phyloP scores from a whole-genome alignment of 768 basidiomycete species.

The Nevesoporus exiguus region DNA sequence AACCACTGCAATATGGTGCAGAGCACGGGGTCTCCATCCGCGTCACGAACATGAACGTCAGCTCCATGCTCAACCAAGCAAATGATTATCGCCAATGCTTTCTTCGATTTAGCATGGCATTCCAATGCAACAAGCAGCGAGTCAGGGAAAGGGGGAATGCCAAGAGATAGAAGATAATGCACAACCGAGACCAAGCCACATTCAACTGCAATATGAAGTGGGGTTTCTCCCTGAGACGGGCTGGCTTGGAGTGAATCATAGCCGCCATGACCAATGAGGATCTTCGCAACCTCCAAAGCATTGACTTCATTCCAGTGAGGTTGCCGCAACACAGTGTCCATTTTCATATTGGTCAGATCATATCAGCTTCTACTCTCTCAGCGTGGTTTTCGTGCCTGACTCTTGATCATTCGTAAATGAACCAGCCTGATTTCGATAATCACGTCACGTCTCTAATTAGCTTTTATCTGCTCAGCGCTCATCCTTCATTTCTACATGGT shows the following conservation, averaged over 20 bases:
- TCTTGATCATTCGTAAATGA: not conserved
- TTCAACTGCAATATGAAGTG: not conserved
- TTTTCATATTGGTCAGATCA: conserved; percentile 19
- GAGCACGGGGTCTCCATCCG: too few species aligned
- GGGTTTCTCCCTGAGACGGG: not conserved
- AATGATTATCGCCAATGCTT: too few species aligned
- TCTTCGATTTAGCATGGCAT: too few species aligned
- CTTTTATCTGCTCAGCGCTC: conserved; percentile 41
- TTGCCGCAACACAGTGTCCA: too few species aligned
- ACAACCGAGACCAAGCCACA: not conserved
- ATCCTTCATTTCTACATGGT: conserved; percentile 76
- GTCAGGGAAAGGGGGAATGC: too few species aligned
- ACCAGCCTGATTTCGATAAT: conserved; percentile 33
- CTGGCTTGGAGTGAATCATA: not conserved
- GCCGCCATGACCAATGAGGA: not conserved
- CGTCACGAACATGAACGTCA: too few species aligned
- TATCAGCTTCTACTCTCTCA: conserved; percentile 13
- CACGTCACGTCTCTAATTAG: conserved; percentile 19
- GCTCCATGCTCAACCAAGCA: too few species aligned
- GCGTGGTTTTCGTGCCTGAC: not conserved
- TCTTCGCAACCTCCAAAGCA: not conserved
- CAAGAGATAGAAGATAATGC: too few species aligned
- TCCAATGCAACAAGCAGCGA: too few species aligned
- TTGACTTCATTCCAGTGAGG: not conserved
- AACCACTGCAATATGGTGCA: not conserved